phyloP scores from a whole-genome alignment of 2,329 filamentous ascomycete genomes.

The Calonectria hawksworthii region DNA sequence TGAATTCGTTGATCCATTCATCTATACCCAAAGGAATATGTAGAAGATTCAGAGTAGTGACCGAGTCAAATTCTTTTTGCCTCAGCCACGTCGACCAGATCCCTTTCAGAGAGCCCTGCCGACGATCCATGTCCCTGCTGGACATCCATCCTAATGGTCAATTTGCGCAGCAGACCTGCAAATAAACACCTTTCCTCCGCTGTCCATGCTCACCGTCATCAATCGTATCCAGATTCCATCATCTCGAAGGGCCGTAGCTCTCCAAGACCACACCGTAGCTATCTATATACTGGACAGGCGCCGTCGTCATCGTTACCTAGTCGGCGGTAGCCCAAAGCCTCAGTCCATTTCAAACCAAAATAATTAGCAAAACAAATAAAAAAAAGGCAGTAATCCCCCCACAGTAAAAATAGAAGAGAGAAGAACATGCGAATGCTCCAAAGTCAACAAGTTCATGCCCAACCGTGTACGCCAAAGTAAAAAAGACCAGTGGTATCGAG shows the following conservation, averaged over 20 bases:
- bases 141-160: slow-evolving; percentile 32
- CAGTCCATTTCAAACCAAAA: slow-evolving; percentile 29
- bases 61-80: slow-evolving; percentile 31
- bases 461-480: slow-evolving; percentile 44
- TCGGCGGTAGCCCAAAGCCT: slow-evolving; percentile 7
- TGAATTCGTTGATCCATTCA: slow-evolving; percentile 51
- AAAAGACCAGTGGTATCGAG: slow-evolving; percentile 60
- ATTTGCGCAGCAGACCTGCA: slow-evolving; percentile 43
- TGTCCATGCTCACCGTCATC: slow-evolving; percentile 42
- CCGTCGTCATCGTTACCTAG: slow-evolving; percentile 33
- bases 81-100: slow-evolving; percentile 20
- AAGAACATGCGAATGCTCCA: slow-evolving; percentile 42
- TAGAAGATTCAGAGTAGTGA: slow-evolving; percentile 50
- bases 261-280: slow-evolving; percentile 38
- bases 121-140: slow-evolving; percentile 4
- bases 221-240: slow-evolving; percentile 46
- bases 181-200: slow-evolving; percentile 25
- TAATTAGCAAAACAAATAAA: slow-evolving; percentile 31
- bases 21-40: slow-evolving; percentile 54
- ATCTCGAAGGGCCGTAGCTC: slow-evolving; percentile 30
- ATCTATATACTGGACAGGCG: slow-evolving; percentile 45
- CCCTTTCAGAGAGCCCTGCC: not conserved
- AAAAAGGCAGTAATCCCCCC: slow-evolving; percentile 35
- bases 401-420: slow-evolving; percentile 16
- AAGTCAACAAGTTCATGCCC: slow-evolving; percentile 44